phyloP scores from a whole-genome alignment of 805 yeast genomes.

The Ogataea methanolica region DNA sequence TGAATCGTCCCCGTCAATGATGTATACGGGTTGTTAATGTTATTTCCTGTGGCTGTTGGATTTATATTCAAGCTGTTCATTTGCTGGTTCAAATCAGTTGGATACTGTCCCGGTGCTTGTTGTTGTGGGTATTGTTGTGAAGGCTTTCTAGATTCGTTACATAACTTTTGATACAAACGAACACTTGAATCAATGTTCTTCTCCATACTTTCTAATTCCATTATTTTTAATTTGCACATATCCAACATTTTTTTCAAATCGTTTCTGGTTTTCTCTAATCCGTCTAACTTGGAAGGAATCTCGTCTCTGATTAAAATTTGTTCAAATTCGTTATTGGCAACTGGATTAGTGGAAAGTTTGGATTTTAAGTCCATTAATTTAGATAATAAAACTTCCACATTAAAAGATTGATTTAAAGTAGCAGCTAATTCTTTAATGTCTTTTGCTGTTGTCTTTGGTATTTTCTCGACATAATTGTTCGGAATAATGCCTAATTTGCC shows the following conservation, averaged over 20 bases:
- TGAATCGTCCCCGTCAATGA: no score
- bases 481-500: conserved; percentile 90
- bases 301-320: conserved; percentile 48
- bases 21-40: conserved; percentile 3
- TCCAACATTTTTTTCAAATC: conserved; percentile 72
- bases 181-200: conserved; percentile 68
- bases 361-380: conserved; percentile 37
- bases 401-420: conserved; percentile 49
- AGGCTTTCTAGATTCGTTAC: conserved; percentile 9
- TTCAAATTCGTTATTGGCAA: conserved; percentile 30
- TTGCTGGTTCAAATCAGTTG: conserved; percentile 4
- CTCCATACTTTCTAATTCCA: conserved; percentile 71
- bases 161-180: conserved; percentile 59
- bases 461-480: conserved; percentile 79
- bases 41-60: conserved; percentile 8
- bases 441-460: conserved; percentile 58
- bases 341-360: conserved; percentile 32
- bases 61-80: conserved; percentile 3
- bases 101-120: conserved; percentile 6
- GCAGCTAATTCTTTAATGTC: conserved; percentile 48
- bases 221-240: conserved; percentile 68
- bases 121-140: conserved; percentile 11
- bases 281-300: conserved; percentile 68
- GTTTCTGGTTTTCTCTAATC: conserved; percentile 68
- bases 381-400: conserved; percentile 67